These are phyloP conservation scores for Neurospora sp. DNA, from an alignment of 495 filamentous ascomycete species.

Conservation along the genomic window DNA sequence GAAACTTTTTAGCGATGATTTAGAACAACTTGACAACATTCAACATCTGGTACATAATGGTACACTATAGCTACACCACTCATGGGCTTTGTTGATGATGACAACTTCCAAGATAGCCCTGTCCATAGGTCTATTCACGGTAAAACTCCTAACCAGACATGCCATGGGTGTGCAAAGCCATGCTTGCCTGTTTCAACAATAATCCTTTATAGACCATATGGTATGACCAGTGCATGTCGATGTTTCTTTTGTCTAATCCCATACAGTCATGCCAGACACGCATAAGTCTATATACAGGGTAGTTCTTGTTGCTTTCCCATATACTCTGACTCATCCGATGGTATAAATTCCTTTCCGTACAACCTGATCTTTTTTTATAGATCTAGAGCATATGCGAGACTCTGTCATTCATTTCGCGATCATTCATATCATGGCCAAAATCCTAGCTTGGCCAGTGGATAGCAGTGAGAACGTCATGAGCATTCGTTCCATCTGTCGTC, in stretches of 20 bases:
- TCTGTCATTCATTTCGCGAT: not conserved
- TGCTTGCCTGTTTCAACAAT: not conserved
- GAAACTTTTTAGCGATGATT: not conserved
- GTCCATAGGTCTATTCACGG: not conserved
- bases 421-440: not conserved
- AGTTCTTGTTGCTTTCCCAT: not conserved
- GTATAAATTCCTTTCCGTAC: not conserved
- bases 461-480: not conserved
- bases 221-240: not conserved
- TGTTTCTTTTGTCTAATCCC: not conserved
- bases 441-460: not conserved
- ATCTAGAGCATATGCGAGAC: not conserved
- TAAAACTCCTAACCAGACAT: not conserved
- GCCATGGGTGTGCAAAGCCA: not conserved
- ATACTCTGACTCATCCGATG: not conserved
- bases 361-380: not conserved
- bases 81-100: not conserved
- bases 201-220: not conserved
- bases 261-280: not conserved
- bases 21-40: not conserved
- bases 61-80: not conserved
- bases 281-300: not conserved
- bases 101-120: not conserved
- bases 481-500: not conserved
- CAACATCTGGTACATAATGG: not conserved